Evolutionary conservation across 306 rosid species (phyloP).

Genomic region (Trifolium pratense): DNA sequence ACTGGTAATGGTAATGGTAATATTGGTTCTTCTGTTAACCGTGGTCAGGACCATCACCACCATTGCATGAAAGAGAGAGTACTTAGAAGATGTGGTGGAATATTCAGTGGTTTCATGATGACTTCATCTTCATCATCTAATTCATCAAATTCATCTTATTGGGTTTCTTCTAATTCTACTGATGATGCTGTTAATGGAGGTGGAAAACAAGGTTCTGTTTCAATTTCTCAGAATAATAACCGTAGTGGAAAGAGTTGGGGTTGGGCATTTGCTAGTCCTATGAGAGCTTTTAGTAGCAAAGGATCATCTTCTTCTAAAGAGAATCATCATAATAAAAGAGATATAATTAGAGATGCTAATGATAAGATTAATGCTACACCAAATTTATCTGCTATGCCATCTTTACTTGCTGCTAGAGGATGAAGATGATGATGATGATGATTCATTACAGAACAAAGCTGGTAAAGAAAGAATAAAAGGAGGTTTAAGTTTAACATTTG

Average conservation of each 20-base stretch:
- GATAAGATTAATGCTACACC: conserved; percentile 51
- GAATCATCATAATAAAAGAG: conserved; percentile 50
- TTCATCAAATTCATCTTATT: conserved; percentile 73
- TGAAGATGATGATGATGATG: conserved; percentile 26
- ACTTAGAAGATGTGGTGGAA: conserved; percentile 64
- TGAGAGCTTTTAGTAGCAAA: conserved; percentile 76
- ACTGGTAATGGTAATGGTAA: background rate
- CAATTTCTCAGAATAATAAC: conserved; percentile 44
- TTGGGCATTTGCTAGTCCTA: conserved; percentile 96
- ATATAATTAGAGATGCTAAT: conserved; percentile 58
- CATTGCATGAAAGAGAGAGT: conserved; percentile 81
- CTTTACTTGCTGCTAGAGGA: conserved; percentile 68
- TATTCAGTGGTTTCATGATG: conserved; percentile 87
- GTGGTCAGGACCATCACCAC: conserved; percentile 35
- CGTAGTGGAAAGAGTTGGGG: conserved; percentile 68
- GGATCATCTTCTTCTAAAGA: conserved; percentile 55
- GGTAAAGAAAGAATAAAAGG: background rate
- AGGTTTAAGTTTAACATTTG: conserved; percentile 20
- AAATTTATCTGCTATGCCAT: conserved; percentile 75
- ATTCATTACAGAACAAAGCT: background rate
- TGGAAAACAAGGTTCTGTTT: conserved; percentile 40
- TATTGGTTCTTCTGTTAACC: conserved; percentile 28
- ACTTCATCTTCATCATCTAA: conserved; percentile 68
- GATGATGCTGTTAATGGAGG: conserved; percentile 58
- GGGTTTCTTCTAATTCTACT: conserved; percentile 68